These are phyloP conservation scores for Monilinia polystroma DNA, from an alignment of 2,329 filamentous ascomycete genomes.

Conservation along the genomic window DNA sequence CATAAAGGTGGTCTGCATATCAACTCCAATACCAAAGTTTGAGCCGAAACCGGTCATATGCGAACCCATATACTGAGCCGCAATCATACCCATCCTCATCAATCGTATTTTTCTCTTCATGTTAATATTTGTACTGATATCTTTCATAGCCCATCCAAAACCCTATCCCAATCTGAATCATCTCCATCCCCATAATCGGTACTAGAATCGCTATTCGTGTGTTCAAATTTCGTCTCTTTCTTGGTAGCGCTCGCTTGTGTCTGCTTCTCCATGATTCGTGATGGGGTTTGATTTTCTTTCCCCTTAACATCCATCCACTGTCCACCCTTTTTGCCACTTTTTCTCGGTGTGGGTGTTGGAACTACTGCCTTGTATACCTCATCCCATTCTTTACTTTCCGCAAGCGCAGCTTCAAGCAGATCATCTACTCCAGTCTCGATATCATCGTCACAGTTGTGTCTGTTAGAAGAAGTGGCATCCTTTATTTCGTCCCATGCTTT, in stretches of 20 bases:
- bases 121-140: not conserved
- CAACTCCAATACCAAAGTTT: not conserved
- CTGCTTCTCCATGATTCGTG: not conserved
- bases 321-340: not conserved
- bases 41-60: not conserved
- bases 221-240: constrained; percentile 23
- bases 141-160: not conserved
- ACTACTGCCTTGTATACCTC: not conserved
- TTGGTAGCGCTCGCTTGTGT: not conserved
- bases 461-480: constrained; percentile 10
- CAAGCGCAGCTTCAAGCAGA: not conserved
- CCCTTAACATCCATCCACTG: not conserved
- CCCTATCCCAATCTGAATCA: constrained; percentile 5
- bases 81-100: not conserved
- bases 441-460: constrained; percentile 1
- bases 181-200: constrained; percentile 39
- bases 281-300: not conserved
- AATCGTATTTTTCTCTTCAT: not conserved
- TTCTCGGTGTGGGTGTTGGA: not conserved
- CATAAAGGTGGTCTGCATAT: not conserved
- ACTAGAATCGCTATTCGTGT: constrained; percentile 24
- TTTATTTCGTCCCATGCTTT: constrained; percentile 8
- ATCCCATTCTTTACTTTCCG: constrained; percentile 12
- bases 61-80: not conserved
- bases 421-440: not conserved